phyloP scores from a whole-genome alignment of 2,329 filamentous ascomycete genomes.

The Cadophora sp. region DNA sequence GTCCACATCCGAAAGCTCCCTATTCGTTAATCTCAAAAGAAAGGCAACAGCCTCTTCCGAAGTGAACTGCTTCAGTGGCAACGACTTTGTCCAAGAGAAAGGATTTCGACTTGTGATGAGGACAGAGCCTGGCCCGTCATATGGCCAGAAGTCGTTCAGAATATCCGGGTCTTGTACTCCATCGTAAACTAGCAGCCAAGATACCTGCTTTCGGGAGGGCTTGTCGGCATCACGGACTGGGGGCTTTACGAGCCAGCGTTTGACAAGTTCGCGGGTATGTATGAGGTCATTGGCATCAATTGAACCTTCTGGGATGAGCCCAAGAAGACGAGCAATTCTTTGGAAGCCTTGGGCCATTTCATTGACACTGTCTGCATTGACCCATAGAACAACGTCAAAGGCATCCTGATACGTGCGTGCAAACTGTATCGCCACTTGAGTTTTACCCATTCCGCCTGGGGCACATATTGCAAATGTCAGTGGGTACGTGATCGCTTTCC shows the following conservation, averaged over 20 bases:
- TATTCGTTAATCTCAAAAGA: not conserved
- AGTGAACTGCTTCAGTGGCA: not conserved
- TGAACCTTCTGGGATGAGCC: not conserved
- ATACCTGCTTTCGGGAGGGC: not conserved
- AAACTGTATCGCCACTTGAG: conserved; percentile 42
- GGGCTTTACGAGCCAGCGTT: not conserved
- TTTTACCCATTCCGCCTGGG: conserved; percentile 42
- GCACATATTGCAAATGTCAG: conserved; percentile 33
- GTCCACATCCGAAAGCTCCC: not conserved
- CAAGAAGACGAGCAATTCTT: not conserved
- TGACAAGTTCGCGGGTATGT: conserved; percentile 2
- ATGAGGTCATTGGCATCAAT: not conserved
- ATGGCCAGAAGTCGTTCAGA: not conserved
- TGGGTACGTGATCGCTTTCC: not conserved
- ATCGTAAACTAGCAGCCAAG: not conserved
- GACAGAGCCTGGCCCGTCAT: not conserved
- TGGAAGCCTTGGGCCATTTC: not conserved
- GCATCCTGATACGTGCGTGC: conserved; percentile 30
- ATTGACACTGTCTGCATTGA: conserved; percentile 37
- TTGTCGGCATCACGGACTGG: not conserved
- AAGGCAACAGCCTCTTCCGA: not conserved
- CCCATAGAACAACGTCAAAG: conserved; percentile 46
- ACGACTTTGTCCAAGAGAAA: not conserved
- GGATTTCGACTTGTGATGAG: not conserved
- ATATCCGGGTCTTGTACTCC: not conserved